Evolutionary conservation across 2,329 filamentous ascomycete species (phyloP).

Genomic region (Diplocarpon rosae): DNA sequence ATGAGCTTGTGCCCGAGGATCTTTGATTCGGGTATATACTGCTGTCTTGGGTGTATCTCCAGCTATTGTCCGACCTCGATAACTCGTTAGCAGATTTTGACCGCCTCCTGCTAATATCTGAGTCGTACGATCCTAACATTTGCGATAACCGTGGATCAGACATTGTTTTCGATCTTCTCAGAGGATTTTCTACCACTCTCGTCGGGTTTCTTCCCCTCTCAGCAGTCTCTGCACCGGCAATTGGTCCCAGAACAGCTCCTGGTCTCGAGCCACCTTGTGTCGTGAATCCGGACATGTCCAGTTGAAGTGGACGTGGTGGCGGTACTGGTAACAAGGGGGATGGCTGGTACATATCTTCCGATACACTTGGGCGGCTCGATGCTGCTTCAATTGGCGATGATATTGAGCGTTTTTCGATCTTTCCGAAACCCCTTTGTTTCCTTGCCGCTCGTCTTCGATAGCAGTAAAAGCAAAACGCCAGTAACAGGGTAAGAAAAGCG

Average conservation of each 20-base stretch:
- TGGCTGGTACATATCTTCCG: constrained; percentile 9
- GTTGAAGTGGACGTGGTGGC: constrained; percentile 13
- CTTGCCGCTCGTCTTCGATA: constrained; percentile 10
- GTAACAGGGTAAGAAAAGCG: constrained; percentile 12
- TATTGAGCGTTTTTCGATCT: constrained; percentile 16
- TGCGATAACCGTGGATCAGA: constrained; percentile 10
- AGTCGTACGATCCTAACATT: constrained; percentile 8
- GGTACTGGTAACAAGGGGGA: constrained; percentile 4
- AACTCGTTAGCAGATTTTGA: constrained; percentile 22
- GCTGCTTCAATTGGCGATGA: constrained; percentile 17
- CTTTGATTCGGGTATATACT: constrained; percentile 13
- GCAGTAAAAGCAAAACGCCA: constrained; percentile 16
- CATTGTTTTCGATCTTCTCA: constrained; percentile 13
- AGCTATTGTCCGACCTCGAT: constrained; percentile 15
- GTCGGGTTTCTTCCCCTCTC: constrained; percentile 2
- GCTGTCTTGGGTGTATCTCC: constrained; percentile 20
- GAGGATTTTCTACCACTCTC: constrained; percentile 2
- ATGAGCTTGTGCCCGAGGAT: constrained; percentile 17
- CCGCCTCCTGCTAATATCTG: constrained; percentile 6
- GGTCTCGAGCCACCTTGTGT: neutral
- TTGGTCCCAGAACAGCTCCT: neutral
- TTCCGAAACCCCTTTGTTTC: constrained; percentile 1
- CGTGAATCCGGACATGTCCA: constrained; percentile 20
- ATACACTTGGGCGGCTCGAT: constrained; percentile 3
- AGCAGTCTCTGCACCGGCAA: constrained; percentile 2